Percentiles rank a stretch among this genome's conserved stretches.
Conservation (phyloP, 228 moss, liverwort and hornwort species). For the Sphagnum fallax region DNA sequence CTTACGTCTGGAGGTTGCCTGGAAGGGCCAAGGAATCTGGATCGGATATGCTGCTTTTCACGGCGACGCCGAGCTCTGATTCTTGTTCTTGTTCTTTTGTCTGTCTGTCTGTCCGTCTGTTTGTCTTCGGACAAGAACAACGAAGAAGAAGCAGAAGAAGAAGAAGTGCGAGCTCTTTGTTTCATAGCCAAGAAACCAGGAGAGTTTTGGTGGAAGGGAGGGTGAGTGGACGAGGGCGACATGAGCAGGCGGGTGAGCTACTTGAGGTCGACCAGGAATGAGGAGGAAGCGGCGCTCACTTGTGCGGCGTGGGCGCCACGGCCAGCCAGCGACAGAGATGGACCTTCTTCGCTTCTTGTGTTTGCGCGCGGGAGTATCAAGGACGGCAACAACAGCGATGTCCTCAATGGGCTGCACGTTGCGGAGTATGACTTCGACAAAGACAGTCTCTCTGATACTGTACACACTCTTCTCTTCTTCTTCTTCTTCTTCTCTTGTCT, state of each 20-base stretch:
- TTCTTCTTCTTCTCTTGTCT: neutral
- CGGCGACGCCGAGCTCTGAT: no score
- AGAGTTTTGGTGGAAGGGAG: neutral
- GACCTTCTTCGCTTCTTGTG: slow-evolving; percentile 13
- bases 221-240: neutral
- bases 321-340: slow-evolving; percentile 13
- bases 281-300: slow-evolving; percentile 13
- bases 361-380: slow-evolving; percentile 19
- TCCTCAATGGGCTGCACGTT: slow-evolving; percentile 6
- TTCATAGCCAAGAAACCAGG: neutral
- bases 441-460: slow-evolving; percentile 34
- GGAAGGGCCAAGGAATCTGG: no score
- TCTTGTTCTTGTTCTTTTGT: no score
- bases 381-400: neutral
- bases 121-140: no score
- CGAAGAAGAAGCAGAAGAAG: no score
- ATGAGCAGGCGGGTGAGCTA: slow-evolving; percentile 19
- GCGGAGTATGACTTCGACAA: slow-evolving; percentile 30
- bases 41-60: no score
- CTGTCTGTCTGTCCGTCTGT: no score
- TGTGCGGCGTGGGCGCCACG: slow-evolving; percentile 40
- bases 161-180: no score
- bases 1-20: no score
- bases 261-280: slow-evolving; percentile 15
- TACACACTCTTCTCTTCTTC: slow-evolving; percentile 1